These are phyloP conservation scores for Ophiorrhiza pumila DNA, from an alignment of 257 asterid species.

Conservation along the genomic window DNA sequence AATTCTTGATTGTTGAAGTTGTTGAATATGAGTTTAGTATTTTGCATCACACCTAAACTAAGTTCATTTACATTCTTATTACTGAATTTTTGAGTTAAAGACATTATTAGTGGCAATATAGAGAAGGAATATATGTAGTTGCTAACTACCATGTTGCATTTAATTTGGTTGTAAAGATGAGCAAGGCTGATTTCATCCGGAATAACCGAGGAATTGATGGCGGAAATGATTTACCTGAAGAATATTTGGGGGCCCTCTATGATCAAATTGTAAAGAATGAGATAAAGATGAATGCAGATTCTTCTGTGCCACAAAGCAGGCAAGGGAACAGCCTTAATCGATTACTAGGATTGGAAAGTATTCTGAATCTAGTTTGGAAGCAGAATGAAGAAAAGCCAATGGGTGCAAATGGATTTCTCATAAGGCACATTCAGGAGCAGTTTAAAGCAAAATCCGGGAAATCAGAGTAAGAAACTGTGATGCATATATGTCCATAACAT, in stretches of 20 bases:
- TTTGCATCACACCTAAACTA: background rate
- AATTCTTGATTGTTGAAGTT: background rate
- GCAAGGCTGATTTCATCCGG: constrained; percentile 94
- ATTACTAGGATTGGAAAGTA: constrained; percentile 89
- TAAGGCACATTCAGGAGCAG: constrained; percentile 94
- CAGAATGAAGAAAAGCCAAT: constrained; percentile 88
- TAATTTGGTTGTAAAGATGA: constrained; percentile 64
- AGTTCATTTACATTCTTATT: background rate
- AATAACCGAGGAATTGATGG: constrained; percentile 96
- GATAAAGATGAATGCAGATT: constrained; percentile 86
- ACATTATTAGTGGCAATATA: background rate
- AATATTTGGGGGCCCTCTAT: constrained; percentile 80
- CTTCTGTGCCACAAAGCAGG: constrained; percentile 77
- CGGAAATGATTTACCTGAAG: constrained; percentile 93
- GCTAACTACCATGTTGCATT: constrained; percentile 35
- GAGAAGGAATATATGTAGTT: background rate
- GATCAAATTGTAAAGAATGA: constrained; percentile 94
- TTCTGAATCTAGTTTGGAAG: constrained; percentile 96
- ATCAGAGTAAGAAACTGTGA: constrained; percentile 71
- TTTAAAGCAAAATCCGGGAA: constrained; percentile 88
- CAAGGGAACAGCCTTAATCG: constrained; percentile 89
- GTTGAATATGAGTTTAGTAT: background rate
- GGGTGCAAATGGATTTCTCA: constrained; percentile 84
- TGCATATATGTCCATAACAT: background rate
- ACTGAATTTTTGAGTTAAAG: background rate